These are phyloP conservation scores for Garcia nutans DNA, from an alignment of 345 rosid genomes.

Conservation along the genomic window DNA sequence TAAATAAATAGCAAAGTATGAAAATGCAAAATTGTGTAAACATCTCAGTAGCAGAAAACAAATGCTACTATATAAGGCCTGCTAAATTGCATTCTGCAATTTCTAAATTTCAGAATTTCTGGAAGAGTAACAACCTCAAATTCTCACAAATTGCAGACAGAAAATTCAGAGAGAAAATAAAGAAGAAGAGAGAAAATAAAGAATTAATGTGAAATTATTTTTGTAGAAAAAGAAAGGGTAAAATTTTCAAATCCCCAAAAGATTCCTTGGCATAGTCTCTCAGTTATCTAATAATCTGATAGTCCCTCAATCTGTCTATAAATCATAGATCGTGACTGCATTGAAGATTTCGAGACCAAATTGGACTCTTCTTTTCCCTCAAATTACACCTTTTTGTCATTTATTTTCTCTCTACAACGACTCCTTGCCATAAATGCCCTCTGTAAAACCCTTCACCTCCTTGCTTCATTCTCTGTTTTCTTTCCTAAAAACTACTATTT, in stretches of 20 bases:
- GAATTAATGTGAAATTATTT: not conserved
- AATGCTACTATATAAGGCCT: slow-evolving; percentile 8
- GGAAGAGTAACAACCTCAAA: not conserved
- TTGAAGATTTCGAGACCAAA: slow-evolving; percentile 38
- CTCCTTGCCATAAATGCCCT: slow-evolving; percentile 25
- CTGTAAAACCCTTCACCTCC: not conserved
- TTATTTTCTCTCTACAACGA: slow-evolving; percentile 5
- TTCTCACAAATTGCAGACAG: not conserved
- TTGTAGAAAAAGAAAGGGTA: not conserved
- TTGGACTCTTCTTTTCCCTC: slow-evolving; percentile 29
- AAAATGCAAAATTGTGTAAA: not conserved
- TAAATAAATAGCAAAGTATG: not conserved
- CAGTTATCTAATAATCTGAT: not conserved
- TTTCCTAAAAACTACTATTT: not conserved
- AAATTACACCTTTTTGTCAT: slow-evolving; percentile 45
- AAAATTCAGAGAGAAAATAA: not conserved
- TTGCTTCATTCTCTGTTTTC: not conserved
- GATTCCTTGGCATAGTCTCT: not conserved
- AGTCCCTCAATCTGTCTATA: not conserved
- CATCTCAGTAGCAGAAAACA: not conserved
- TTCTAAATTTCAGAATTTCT: not conserved
- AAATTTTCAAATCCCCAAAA: not conserved
- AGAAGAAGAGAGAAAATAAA: not conserved
- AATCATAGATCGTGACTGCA: slow-evolving; percentile 13
- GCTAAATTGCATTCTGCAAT: not conserved